Evolutionary conservation across 192 early-diverging fungal genomes (phyloP).

Genomic region (Physocladia obscura): DNA sequence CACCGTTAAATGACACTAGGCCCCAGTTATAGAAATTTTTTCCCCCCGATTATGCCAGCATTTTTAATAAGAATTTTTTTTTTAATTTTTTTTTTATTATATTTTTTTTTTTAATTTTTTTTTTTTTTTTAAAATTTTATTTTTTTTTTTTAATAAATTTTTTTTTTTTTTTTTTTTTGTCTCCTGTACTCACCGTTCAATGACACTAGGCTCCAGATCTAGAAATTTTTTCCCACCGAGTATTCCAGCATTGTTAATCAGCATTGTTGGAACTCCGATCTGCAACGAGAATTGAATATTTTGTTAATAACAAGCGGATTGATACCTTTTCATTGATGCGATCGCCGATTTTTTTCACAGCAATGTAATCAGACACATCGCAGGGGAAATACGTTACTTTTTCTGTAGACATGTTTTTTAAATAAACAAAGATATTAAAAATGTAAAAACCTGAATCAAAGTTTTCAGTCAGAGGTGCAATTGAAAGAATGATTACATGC

Average conservation of each 20-base stretch:
- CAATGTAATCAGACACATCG: slow-evolving; percentile 55
- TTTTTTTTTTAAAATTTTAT: no score
- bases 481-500: slow-evolving; percentile 59
- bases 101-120: no score
- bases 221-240: slow-evolving; percentile 61
- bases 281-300: slow-evolving; percentile 32
- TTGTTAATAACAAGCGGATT: neutral
- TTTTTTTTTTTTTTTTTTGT: no score
- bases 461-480: slow-evolving; percentile 4
- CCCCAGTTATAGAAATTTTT: no score
- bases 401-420: slow-evolving; percentile 1
- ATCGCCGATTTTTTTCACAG: slow-evolving; percentile 49
- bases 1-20: no score
- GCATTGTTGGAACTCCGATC: slow-evolving; percentile 72
- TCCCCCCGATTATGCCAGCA: no score
- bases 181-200: slow-evolving; percentile 43
- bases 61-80: no score
- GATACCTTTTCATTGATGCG: slow-evolving; percentile 40
- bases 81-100: no score
- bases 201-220: slow-evolving; percentile 62
- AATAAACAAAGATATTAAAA: neutral
- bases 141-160: no score
- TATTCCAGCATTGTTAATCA: slow-evolving; percentile 83
- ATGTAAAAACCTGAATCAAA: slow-evolving; percentile 37
- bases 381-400: slow-evolving; percentile 50